Conservation (phyloP, 768 basidiomycete genomes). For the Suillus clintonianus region DNA sequence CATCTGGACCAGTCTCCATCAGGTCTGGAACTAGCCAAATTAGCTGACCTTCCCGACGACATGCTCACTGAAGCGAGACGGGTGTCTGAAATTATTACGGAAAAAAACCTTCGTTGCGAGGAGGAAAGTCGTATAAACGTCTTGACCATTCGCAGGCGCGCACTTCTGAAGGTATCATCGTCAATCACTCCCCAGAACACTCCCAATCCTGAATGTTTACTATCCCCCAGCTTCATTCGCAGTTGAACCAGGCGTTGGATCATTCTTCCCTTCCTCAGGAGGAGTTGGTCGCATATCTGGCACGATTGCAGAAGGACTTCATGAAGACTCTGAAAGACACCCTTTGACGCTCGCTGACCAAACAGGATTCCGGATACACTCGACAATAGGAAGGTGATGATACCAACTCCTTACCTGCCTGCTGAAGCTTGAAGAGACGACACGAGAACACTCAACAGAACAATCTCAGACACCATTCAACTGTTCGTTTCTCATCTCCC, state of each 20-base stretch:
- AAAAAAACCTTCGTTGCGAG: conserved; percentile 56
- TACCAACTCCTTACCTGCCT: not conserved
- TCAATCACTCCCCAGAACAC: not conserved
- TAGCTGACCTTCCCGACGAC: conserved; percentile 81
- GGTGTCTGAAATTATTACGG: conserved; percentile 60
- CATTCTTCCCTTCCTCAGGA: conserved; percentile 73
- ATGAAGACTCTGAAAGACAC: conserved; percentile 52
- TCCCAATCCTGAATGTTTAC: not conserved
- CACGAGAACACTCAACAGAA: not conserved
- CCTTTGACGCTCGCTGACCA: conserved; percentile 18
- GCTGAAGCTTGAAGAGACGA: not conserved
- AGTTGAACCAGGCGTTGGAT: conserved; percentile 72
- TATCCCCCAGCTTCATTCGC: conserved; percentile 61
- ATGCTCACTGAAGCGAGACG: conserved; percentile 64
- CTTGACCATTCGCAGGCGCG: conserved; percentile 63
- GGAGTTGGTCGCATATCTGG: conserved; percentile 67
- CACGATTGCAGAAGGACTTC: conserved; percentile 70
- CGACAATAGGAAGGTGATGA: not conserved
- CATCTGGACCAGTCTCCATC: not conserved
- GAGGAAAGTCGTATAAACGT: conserved; percentile 63
- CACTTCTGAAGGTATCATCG: conserved; percentile 53
- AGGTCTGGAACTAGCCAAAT: conserved; percentile 88
- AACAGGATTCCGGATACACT: not conserved
- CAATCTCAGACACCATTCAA: not conserved
- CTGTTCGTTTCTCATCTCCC: not conserved